phyloP scores from a whole-genome alignment of 2,329 filamentous ascomycete genomes.

The Tolypocladium cylindrosporum region DNA sequence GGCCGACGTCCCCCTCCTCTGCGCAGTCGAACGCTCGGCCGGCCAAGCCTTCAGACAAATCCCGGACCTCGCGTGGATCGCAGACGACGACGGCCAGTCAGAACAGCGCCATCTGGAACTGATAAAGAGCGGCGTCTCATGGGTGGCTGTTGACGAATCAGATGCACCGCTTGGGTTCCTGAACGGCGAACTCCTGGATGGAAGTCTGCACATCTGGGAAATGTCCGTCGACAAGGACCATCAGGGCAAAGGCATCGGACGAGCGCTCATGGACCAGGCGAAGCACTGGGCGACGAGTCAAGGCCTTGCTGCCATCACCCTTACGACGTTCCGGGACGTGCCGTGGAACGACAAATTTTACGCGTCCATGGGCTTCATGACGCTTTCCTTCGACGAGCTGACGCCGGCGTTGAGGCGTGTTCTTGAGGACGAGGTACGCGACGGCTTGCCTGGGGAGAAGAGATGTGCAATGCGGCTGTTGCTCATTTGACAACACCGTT shows the following conservation, averaged over 20 bases:
- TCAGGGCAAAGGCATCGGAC: conserved; percentile 5
- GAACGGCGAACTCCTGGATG: conserved; percentile 5
- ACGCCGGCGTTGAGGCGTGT: neutral
- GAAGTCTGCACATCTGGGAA: conserved; percentile 7
- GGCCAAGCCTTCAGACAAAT: conserved; percentile 4
- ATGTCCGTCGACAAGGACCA: conserved; percentile 4
- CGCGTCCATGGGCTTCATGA: neutral
- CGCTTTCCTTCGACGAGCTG: neutral
- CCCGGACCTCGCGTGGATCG: conserved; percentile 5
- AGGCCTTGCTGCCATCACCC: conserved; percentile 2
- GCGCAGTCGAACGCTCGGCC: conserved; percentile 5
- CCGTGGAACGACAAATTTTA: conserved; percentile 8
- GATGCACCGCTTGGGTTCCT: conserved; percentile 4
- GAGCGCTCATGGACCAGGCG: conserved; percentile 1
- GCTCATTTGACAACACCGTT: neutral
- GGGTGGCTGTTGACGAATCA: conserved; percentile 2
- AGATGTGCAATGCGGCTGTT: neutral
- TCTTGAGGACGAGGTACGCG: neutral
- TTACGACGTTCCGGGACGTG: conserved; percentile 6
- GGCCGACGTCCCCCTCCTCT: conserved; percentile 3
- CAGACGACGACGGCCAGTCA: conserved; percentile 4
- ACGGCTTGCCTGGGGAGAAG: neutral
- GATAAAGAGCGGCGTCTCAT: conserved; percentile 3
- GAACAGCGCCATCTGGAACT: conserved; percentile 4
- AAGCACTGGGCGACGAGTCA: neutral